A percentile compares a stretch with the other conserved stretches of the same genome.
These are phyloP conservation scores for Phanerochaete carnosa DNA, from an alignment of 768 basidiomycete species.

Conservation along the genomic window DNA sequence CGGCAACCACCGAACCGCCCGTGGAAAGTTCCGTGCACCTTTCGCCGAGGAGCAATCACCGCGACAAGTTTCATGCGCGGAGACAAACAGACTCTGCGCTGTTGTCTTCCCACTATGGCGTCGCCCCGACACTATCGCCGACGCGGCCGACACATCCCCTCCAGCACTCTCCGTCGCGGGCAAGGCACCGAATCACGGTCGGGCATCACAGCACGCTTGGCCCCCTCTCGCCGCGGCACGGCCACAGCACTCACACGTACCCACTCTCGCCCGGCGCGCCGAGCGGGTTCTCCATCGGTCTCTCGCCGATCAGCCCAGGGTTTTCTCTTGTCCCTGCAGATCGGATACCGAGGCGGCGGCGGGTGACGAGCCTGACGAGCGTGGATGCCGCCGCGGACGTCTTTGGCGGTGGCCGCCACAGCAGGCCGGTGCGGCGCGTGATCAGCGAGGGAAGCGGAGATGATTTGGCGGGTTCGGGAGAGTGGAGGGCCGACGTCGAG, in stretches of 20 bases:
- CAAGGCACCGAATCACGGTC: conserved; percentile 9
- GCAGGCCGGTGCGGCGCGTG: background rate
- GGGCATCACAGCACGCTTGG: conserved; percentile 6
- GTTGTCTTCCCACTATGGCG: conserved; percentile 10
- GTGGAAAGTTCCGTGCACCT: background rate
- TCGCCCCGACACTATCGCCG: background rate
- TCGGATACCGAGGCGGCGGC: conserved; percentile 41
- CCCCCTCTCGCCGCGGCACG: background rate
- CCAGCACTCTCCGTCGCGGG: conserved; percentile 11
- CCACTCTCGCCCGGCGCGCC: conserved; percentile 22
- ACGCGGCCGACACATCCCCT: conserved; percentile 9
- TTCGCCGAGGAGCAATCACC: background rate
- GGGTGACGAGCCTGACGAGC: conserved; percentile 10
- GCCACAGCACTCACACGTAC: background rate
- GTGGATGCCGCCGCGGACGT: background rate
- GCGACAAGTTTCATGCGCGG: conserved; percentile 1
- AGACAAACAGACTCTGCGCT: conserved; percentile 21
- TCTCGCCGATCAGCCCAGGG: conserved; percentile 76
- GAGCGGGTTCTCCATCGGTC: conserved; percentile 67
- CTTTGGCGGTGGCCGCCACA: background rate
- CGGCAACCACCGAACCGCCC: background rate
- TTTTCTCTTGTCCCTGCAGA: conserved; percentile 62
- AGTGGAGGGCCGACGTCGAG: background rate
- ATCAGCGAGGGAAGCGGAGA: conserved; percentile 5
- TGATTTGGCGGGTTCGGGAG: background rate